Evolutionary conservation across 139 green algal species (phyloP), one percentile per base, ranked within the genome.

Genomic region (Micractinium sp.): DNA sequence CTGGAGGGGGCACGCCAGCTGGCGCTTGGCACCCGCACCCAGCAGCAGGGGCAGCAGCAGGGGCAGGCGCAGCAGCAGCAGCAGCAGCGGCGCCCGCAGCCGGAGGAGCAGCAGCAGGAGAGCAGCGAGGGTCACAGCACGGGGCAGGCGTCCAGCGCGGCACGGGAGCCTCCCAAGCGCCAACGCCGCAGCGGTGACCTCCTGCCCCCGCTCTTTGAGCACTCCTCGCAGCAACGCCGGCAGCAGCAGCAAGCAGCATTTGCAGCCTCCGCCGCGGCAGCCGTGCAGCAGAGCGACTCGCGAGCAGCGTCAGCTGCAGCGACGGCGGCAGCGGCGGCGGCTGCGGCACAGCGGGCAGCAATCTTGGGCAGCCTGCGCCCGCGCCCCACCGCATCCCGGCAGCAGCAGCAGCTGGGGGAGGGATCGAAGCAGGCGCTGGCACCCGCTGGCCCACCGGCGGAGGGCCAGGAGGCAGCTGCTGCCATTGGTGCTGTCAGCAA

Each of bases 171-270:
- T 16, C 69, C 84, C 41, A 88, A 88, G 84, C 84, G 84, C 16
- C 84, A 88, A 69, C 84, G 84, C 29, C 39, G 69, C 39, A 81
- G 84, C 84, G 41, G 84, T 20, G 84, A 81, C 84, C 39, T 71
- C 27, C 83, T 87, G 61, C 69, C 69, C 19, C 84, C 84, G 16
- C 39, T 69, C 39, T 39, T 79, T 23, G 69, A 88, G 41, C 69
- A 38, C 67, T 79, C 83, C 27, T 76, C 83, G 15, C 76, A 61
- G 76, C 76, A 82, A 38, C 76, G 22, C 18, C 76, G 27, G 75
- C 75, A 41, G 15, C 53, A 85, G 1, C 47, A 23, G 79, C 47
- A 66, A 23, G 31, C 56, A 5, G 53, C 33, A 61, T 33, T n/a
- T 2, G 83, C 83, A 67, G 67, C 66, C 14, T 66, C 60, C 2